A percentile compares a stretch with the other conserved stretches of the same genome.
phyloP scores from a whole-genome alignment of 768 basidiomycete genomes.

The Boletus rubescentipes region DNA sequence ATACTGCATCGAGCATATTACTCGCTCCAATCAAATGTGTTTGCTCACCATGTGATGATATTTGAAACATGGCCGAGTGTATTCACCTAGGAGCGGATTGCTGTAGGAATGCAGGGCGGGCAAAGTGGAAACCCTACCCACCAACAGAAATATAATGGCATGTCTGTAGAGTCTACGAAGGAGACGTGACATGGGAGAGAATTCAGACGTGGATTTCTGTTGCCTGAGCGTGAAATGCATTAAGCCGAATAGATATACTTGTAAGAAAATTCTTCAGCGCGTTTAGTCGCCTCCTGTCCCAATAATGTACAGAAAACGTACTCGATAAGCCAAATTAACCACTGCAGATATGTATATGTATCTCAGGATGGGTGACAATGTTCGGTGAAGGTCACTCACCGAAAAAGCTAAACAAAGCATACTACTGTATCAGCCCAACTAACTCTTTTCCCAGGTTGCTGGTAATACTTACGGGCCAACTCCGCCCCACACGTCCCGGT shows the following conservation, averaged over 20 bases:
- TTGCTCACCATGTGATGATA: neutral
- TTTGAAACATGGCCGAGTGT: neutral
- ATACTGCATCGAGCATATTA: neutral
- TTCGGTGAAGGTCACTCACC: neutral
- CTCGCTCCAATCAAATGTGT: neutral
- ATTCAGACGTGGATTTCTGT: neutral
- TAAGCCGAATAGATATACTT: neutral
- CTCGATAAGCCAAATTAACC: neutral
- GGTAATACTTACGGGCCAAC: neutral
- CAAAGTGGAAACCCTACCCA: neutral
- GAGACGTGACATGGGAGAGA: neutral
- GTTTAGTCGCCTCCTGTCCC: neutral
- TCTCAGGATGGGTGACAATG: neutral
- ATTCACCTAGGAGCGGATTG: neutral
- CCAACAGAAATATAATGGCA: neutral
- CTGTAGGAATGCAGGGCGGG: neutral
- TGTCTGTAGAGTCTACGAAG: neutral
- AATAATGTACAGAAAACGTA: neutral
- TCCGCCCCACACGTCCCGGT: neutral
- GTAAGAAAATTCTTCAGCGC: neutral
- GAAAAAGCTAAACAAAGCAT: neutral
- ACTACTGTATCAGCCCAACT: neutral
- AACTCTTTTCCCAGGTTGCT: neutral
- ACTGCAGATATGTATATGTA: neutral
- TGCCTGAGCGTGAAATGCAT: neutral